Evolutionary conservation across 768 basidiomycete genomes (phyloP).

Genomic region (Termitomyces heimii): DNA sequence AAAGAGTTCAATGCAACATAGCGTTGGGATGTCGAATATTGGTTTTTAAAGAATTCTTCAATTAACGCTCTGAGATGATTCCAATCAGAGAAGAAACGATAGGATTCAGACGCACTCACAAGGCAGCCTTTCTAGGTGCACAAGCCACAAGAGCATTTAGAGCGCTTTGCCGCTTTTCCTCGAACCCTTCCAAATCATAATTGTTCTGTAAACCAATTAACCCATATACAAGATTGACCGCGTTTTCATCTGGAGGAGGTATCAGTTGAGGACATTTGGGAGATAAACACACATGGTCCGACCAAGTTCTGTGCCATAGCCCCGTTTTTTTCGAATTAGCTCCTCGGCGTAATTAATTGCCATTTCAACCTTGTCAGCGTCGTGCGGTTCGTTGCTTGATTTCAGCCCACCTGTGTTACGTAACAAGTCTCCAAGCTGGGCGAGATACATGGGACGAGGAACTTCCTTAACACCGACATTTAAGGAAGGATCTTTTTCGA

Average conservation of each 20-base stretch:
- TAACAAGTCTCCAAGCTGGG: constrained; percentile 77
- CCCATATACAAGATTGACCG: constrained; percentile 71
- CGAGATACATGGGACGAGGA: constrained; percentile 83
- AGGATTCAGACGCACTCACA: constrained; percentile 47
- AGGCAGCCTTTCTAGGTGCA: constrained; percentile 70
- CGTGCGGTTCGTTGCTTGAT: constrained; percentile 50
- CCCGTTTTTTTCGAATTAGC: constrained; percentile 76
- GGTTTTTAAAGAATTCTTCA: constrained; percentile 91
- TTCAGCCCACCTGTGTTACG: constrained; percentile 47
- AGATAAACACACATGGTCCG: constrained; percentile 18
- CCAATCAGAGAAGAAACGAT: not conserved
- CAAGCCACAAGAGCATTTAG: constrained; percentile 78
- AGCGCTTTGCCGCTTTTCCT: constrained; percentile 67
- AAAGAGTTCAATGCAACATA: constrained; percentile 82
- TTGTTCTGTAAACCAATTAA: constrained; percentile 76
- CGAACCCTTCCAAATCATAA: constrained; percentile 78
- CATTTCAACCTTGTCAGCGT: constrained; percentile 76
- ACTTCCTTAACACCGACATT: constrained; percentile 65
- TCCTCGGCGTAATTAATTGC: constrained; percentile 76
- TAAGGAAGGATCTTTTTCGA: constrained; percentile 81
- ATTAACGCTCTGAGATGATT: constrained; percentile 55
- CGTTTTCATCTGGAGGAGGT: constrained; percentile 70
- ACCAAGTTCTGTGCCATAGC: constrained; percentile 90
- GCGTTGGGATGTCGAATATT: constrained; percentile 86
- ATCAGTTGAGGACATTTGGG: not conserved